Percentiles rank a stretch among this genome's conserved stretches.
phyloP scores from a whole-genome alignment of 352 stramenopile species.

The Phytophthora pini region DNA sequence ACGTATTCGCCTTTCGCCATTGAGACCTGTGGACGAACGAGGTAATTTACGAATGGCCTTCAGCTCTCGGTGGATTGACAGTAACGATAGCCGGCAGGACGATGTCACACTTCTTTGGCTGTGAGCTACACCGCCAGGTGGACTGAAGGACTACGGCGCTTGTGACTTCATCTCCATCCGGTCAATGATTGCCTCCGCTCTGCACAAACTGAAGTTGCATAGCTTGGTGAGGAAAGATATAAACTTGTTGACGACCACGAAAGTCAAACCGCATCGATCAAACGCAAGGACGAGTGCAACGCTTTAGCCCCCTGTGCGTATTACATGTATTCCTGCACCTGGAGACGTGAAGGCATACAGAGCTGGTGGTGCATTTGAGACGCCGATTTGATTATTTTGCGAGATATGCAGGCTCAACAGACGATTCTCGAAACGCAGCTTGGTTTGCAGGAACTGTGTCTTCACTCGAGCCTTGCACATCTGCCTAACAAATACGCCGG shows the following conservation, averaged over 20 bases:
- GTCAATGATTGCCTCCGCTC: slow-evolving; percentile 19
- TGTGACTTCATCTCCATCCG: slow-evolving; percentile 11
- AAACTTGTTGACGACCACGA: slow-evolving; percentile 4
- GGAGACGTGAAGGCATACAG: too few species aligned
- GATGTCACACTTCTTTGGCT: slow-evolving; percentile 18
- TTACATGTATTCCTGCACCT: too few species aligned
- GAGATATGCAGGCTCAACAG: slow-evolving; percentile 27
- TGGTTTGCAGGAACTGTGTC: slow-evolving; percentile 17
- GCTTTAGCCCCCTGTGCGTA: background rate
- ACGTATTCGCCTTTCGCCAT: slow-evolving; percentile 36
- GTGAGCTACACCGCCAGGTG: slow-evolving; percentile 30
- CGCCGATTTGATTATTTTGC: slow-evolving; percentile 18
- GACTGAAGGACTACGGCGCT: slow-evolving; percentile 12
- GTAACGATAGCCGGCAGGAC: slow-evolving; percentile 11
- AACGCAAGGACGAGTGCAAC: slow-evolving; percentile 4
- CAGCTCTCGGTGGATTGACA: slow-evolving; percentile 24
- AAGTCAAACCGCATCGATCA: slow-evolving; percentile 1
- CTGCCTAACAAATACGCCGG: slow-evolving; percentile 7
- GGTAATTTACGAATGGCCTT: slow-evolving; percentile 21
- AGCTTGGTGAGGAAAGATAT: background rate
- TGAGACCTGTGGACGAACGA: slow-evolving; percentile 7
- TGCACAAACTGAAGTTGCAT: slow-evolving; percentile 23
- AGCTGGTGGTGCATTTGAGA: background rate
- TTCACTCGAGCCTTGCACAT: slow-evolving; percentile 4
- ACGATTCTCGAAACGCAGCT: slow-evolving; percentile 36